Conservation (phyloP, 352 stramenopile genomes). For the Phytophthora podocarpi region DNA sequence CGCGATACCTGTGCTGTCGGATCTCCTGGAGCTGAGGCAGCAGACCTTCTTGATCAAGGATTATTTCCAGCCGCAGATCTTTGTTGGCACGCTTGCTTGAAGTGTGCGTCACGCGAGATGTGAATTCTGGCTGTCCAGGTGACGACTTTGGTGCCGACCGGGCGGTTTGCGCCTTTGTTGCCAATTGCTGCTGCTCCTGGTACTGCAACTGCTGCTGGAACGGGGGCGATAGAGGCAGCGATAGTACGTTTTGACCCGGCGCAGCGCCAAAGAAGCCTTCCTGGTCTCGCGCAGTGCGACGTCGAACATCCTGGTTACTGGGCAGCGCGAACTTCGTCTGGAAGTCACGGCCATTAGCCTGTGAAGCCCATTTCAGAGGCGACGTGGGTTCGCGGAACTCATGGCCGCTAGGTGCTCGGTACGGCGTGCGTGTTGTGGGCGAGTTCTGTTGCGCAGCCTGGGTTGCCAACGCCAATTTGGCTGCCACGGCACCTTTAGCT, state of each 20-base stretch:
- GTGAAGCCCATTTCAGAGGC: constrained; percentile 25
- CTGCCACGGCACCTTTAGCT: constrained; percentile 31
- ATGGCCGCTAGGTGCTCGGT: constrained; percentile 49
- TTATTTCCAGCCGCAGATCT: constrained; percentile 58
- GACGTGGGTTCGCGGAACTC: constrained; percentile 45
- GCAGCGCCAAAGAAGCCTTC: constrained; percentile 58
- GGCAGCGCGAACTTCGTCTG: constrained; percentile 67
- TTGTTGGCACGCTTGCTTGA: constrained; percentile 68
- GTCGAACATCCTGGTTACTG: constrained; percentile 68
- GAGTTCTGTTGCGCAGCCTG: constrained; percentile 51
- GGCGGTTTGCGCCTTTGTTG: constrained; percentile 19
- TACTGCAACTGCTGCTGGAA: constrained; percentile 35
- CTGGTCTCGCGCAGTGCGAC: constrained; percentile 59
- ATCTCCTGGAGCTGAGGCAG: constrained; percentile 60
- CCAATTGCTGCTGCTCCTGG: constrained; percentile 18
- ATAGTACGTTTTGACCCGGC: constrained; percentile 37
- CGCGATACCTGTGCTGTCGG: constrained; percentile 56
- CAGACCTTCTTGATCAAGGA: constrained; percentile 62
- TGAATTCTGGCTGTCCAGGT: constrained; percentile 16
- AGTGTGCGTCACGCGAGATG: constrained; percentile 55
- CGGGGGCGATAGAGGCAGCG: constrained; percentile 31
- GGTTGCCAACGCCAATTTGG: constrained; percentile 31
- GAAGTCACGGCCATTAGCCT: constrained; percentile 51
- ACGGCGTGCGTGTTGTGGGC: constrained; percentile 48
- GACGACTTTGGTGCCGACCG: constrained; percentile 12